Evolutionary conservation across 1,284 basidiomycete species (phyloP).

Genomic region (Cutaneotrichosporon arboriforme): DNA sequence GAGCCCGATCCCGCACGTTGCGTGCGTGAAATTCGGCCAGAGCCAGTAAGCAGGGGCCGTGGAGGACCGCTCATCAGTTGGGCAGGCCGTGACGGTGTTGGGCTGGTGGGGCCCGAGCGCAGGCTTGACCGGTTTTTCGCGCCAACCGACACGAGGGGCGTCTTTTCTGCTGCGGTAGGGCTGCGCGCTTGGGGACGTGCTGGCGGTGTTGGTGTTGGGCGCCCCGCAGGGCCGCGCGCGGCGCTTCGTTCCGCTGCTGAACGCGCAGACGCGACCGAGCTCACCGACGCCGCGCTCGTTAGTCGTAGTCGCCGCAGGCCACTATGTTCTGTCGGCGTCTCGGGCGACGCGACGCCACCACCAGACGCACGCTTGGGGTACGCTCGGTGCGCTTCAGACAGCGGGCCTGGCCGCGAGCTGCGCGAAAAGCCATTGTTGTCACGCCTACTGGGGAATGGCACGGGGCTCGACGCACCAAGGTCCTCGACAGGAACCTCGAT

Average conservation of each 20-base stretch:
- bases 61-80: constrained; percentile 22
- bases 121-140: not conserved
- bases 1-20: not conserved
- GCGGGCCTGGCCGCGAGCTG: not conserved
- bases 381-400: too few species aligned
- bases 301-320: constrained; percentile 34
- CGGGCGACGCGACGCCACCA: not conserved
- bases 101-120: constrained; percentile 12
- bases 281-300: constrained; percentile 28
- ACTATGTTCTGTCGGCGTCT: constrained; percentile 16
- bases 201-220: constrained; percentile 1
- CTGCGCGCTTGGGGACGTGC: constrained; percentile 25
- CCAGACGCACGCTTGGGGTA: too few species aligned
- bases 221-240: not conserved
- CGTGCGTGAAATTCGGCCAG: not conserved
- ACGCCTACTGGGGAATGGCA: constrained; percentile 9
- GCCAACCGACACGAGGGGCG: constrained; percentile 24
- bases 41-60: constrained; percentile 37
- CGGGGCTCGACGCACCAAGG: constrained; percentile 48
- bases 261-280: constrained; percentile 14
- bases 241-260: not conserved
- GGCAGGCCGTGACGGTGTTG: constrained; percentile 16
- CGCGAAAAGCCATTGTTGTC: constrained; percentile 15
- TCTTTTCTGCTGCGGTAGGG: constrained; percentile 28
- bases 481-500: constrained; percentile 72